A percentile compares a stretch with the other conserved stretches of the same genome.
Evolutionary conservation across 2,329 filamentous ascomycete species (phyloP).

Genomic region (Colletotrichum limetticola): DNA sequence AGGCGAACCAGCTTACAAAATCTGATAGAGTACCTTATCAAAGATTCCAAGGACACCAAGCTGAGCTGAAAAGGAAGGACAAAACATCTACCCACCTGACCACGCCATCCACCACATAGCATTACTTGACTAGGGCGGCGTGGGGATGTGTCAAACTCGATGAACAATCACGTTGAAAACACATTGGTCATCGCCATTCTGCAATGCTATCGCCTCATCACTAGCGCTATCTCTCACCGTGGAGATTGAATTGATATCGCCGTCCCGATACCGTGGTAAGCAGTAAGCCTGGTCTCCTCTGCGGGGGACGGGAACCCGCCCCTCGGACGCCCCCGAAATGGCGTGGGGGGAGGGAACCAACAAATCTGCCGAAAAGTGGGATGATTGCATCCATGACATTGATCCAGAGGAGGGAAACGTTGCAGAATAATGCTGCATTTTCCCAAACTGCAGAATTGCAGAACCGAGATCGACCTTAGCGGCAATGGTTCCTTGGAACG

Average conservation of each 20-base stretch:
- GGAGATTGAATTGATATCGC: neutral
- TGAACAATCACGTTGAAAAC: neutral
- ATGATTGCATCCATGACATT: neutral
- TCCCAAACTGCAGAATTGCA: neutral
- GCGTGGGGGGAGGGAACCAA: conserved; percentile 13
- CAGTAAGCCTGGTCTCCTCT: conserved; percentile 4
- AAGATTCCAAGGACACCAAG: neutral
- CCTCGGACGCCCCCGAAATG: conserved; percentile 4
- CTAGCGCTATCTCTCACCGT: conserved; percentile 2
- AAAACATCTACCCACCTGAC: neutral
- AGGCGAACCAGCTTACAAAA: neutral
- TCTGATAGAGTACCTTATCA: neutral
- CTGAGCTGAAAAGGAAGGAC: neutral
- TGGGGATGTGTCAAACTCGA: neutral
- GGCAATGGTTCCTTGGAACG: neutral
- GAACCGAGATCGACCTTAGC: conserved; percentile 7
- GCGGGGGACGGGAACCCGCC: neutral
- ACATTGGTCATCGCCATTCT: conserved; percentile 10
- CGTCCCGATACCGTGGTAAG: conserved; percentile 18
- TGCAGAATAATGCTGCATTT: neutral
- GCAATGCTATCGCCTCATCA: conserved; percentile 11
- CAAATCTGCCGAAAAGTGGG: conserved; percentile 1
- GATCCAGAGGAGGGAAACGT: neutral
- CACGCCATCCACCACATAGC: neutral
- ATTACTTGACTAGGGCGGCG: neutral